Conservation (phyloP, 2,329 filamentous ascomycete genomes). For the Neofusicoccum ribis region DNA sequence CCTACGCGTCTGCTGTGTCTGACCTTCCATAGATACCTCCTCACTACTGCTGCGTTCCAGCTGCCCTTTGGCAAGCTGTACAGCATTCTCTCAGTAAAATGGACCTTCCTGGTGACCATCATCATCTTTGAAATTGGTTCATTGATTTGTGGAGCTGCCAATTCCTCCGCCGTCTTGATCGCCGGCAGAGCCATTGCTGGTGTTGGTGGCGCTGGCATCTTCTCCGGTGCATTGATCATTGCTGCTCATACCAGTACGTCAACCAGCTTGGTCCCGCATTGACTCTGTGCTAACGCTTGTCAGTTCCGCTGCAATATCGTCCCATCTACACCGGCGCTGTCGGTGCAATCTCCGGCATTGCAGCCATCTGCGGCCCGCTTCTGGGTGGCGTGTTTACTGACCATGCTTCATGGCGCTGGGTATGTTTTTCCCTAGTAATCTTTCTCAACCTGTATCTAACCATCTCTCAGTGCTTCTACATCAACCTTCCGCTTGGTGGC, state of each 20-base stretch:
- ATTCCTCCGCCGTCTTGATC: conserved; percentile 51
- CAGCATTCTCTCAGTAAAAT: conserved; percentile 58
- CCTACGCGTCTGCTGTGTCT: background rate
- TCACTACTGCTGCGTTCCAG: conserved; percentile 45
- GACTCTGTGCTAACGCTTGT: background rate
- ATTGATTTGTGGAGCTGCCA: conserved; percentile 53
- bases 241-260: conserved; percentile 5
- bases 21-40: conserved; percentile 41
- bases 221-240: conserved; percentile 32
- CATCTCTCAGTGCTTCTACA: conserved; percentile 33
- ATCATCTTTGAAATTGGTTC: conserved; percentile 53
- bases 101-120: conserved; percentile 52
- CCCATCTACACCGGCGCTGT: conserved; percentile 19
- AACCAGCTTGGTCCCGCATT: background rate
- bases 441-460: background rate
- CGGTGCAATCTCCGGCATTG: conserved; percentile 21
- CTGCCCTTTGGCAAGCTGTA: conserved; percentile 59
- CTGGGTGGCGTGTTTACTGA: conserved; percentile 23
- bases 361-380: conserved; percentile 27
- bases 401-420: conserved; percentile 23
- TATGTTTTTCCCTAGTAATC: background rate
- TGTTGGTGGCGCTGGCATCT: conserved; percentile 53
- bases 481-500: conserved; percentile 22
- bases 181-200: conserved; percentile 54
- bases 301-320: conserved; percentile 16